Conservation (phyloP, 1,284 basidiomycete genomes). For the Kwoniella shivajii region DNA sequence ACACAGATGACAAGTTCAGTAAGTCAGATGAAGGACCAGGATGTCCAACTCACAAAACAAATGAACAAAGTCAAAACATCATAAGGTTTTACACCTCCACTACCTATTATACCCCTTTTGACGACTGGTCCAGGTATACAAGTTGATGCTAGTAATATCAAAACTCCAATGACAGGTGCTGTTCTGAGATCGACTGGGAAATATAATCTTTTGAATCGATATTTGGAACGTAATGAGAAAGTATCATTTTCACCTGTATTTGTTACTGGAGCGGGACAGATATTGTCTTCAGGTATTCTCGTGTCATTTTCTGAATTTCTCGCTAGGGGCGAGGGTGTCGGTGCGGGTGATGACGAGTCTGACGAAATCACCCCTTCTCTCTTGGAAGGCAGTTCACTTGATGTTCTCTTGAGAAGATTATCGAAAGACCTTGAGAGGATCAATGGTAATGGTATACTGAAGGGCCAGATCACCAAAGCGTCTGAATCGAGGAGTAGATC, state of each 20-base stretch:
- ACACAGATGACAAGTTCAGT: not conserved
- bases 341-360: not conserved
- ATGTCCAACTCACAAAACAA: constrained; percentile 62
- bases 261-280: not conserved
- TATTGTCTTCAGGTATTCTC: not conserved
- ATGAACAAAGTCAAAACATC: constrained; percentile 93
- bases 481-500: constrained; percentile 49
- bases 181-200: constrained; percentile 69
- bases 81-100: constrained; percentile 80
- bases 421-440: constrained; percentile 7
- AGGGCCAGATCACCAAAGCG: constrained; percentile 67
- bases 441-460: constrained; percentile 60
- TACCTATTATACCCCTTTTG: constrained; percentile 65
- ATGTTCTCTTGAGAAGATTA: not conserved
- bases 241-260: too few relatives aligned
- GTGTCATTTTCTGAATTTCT: too few relatives aligned
- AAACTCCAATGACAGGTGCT: constrained; percentile 76
- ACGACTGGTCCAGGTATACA: constrained; percentile 69
- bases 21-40: constrained; percentile 17
- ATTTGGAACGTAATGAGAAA: too few relatives aligned
- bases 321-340: not conserved
- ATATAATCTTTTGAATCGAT: constrained; percentile 23
- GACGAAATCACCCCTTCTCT: not conserved
- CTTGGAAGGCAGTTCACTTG: not conserved
- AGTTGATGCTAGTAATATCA: constrained; percentile 73